Percentiles rank a stretch among this genome's conserved stretches.
These are phyloP conservation scores for Daldinia vernicosa DNA, from an alignment of 495 filamentous ascomycete species.

Conservation along the genomic window DNA sequence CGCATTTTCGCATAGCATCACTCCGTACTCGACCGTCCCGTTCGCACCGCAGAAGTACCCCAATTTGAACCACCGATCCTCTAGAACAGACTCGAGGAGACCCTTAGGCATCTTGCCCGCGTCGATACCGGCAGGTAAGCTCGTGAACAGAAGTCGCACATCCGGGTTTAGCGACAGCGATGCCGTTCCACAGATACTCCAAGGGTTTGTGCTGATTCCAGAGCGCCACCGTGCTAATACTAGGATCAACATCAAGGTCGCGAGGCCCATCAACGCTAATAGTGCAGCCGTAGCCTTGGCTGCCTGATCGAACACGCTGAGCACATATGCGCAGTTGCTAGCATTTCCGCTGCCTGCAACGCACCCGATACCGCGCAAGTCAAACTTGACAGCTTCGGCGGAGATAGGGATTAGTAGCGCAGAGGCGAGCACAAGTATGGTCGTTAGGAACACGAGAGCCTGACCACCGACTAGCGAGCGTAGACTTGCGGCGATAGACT, in stretches of 20 bases:
- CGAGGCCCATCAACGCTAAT: constrained; percentile 43
- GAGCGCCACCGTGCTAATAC: constrained; percentile 45
- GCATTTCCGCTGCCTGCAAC: constrained; percentile 27
- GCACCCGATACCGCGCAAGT: constrained; percentile 46
- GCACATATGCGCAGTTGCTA: constrained; percentile 48
- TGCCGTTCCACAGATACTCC: constrained; percentile 52
- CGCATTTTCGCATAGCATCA: constrained; percentile 37
- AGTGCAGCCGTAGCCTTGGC: constrained; percentile 40
- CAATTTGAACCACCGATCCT: constrained; percentile 48
- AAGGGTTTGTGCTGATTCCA: constrained; percentile 52
- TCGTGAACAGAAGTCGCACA: constrained; percentile 40
- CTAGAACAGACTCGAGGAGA: constrained; percentile 36
- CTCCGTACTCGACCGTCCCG: constrained; percentile 48
- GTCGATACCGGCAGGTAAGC: constrained; percentile 37
- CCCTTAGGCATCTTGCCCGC: constrained; percentile 35
- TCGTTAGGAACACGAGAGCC: constrained; percentile 44
- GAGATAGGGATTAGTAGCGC: constrained; percentile 47
- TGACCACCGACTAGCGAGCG: constrained; percentile 43
- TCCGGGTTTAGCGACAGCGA: constrained; percentile 48
- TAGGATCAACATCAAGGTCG: constrained; percentile 38
- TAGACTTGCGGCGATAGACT: constrained; percentile 37
- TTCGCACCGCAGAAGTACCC: constrained; percentile 45
- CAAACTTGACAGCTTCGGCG: constrained; percentile 47
- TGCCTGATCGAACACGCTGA: constrained; percentile 46
- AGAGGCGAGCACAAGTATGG: constrained; percentile 42